Evolutionary conservation across 2,329 filamentous ascomycete species (phyloP).

Genomic region (Ophiostoma piceae): DNA sequence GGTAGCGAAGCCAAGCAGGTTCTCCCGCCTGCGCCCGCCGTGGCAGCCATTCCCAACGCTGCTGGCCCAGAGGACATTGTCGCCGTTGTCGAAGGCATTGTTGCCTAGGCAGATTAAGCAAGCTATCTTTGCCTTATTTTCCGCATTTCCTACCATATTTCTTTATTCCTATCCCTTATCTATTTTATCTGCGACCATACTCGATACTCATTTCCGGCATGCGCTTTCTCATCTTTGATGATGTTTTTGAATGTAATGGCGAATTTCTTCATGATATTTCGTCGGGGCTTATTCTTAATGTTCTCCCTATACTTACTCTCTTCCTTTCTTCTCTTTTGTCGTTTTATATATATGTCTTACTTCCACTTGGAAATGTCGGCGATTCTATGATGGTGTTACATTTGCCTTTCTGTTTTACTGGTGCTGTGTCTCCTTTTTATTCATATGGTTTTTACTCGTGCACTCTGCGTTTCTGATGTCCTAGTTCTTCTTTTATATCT

Average conservation of each 20-base stretch:
- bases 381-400: slow-evolving; percentile 16
- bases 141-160: too few relatives aligned
- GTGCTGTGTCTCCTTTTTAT: background rate
- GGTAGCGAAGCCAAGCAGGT: slow-evolving; percentile 15
- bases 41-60: slow-evolving; percentile 16
- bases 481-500: background rate
- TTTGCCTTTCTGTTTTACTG: slow-evolving; percentile 5
- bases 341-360: slow-evolving; percentile 6
- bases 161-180: too few relatives aligned
- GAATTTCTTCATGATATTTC: background rate
- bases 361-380: slow-evolving; percentile 16
- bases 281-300: background rate
- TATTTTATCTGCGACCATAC: background rate
- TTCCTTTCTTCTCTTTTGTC: background rate
- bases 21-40: slow-evolving; percentile 15
- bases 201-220: background rate
- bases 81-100: slow-evolving; percentile 13
- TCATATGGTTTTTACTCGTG: slow-evolving; percentile 13
- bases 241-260: background rate
- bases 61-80: slow-evolving; percentile 14
- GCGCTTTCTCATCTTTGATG: background rate
- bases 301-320: background rate
- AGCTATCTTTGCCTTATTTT: background rate
- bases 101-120: background rate
- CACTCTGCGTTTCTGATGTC: background rate